These are phyloP conservation scores for Leptoxyphium fumago DNA, from an alignment of 2,329 filamentous ascomycete genomes.

Conservation along the genomic window DNA sequence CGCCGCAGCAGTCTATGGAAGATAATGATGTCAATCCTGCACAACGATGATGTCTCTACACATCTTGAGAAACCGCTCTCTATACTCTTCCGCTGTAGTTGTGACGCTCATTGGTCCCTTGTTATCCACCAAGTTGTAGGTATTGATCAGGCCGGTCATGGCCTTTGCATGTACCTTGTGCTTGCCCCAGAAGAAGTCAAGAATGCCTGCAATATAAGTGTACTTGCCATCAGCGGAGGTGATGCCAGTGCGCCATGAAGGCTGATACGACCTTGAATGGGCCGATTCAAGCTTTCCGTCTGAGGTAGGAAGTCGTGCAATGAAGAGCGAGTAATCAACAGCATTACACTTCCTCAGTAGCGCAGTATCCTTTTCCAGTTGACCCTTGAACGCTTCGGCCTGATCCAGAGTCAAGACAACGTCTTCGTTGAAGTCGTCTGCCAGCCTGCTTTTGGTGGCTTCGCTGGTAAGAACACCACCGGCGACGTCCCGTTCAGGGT, in stretches of 20 bases:
- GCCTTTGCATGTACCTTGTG: slow-evolving; percentile 51
- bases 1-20: background rate
- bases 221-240: slow-evolving; percentile 47
- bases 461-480: slow-evolving; percentile 48
- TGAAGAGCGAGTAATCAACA: slow-evolving; percentile 62
- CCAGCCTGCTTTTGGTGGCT: slow-evolving; percentile 49
- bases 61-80: slow-evolving; percentile 41
- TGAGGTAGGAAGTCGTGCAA: slow-evolving; percentile 41
- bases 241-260: slow-evolving; percentile 48
- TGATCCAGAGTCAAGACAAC: slow-evolving; percentile 41
- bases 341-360: slow-evolving; percentile 49
- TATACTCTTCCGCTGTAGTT: slow-evolving; percentile 52
- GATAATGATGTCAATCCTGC: background rate
- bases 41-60: slow-evolving; percentile 30
- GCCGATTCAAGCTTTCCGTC: background rate
- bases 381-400: slow-evolving; percentile 40
- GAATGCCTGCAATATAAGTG: slow-evolving; percentile 50
- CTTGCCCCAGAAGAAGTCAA: slow-evolving; percentile 71
- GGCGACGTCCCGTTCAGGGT: slow-evolving; percentile 57
- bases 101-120: slow-evolving; percentile 65
- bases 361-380: slow-evolving; percentile 46
- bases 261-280: slow-evolving; percentile 13
- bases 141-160: slow-evolving; percentile 47
- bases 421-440: slow-evolving; percentile 54
- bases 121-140: slow-evolving; percentile 42